Base-by-base conservation (phyloP, 192 early-diverging fungal genomes). In the Umbelopsis ramanniana region DNA sequence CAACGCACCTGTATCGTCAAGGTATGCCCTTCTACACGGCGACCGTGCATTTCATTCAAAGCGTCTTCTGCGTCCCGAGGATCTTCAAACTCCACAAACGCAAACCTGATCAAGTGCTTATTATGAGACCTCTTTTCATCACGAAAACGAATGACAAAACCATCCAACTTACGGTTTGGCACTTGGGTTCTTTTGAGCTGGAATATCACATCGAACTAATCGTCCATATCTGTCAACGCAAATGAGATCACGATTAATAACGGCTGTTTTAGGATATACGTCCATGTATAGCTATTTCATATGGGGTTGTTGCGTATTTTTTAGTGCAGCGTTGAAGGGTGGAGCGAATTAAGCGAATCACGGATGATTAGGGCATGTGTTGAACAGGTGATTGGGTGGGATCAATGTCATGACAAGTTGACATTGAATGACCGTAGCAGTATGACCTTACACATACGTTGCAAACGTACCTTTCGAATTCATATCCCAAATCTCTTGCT, bases 31-130 rank as follows among this genome's bases (percentile, higher is more conserved):
- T 93, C 94, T 35, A 98, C 76, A 40, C 88, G 83, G 69, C 89
- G 74, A 54, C 92, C 92, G 74, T 94, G 95, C 95, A 98, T 94
- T 47, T 93, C 94, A 74, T 95, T 85, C 71, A 89, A 95, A n/a
- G 97, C 96, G 77, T 97, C 96, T 22, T 89, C 93, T 24, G 94
- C 94, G 77, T 98, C 97, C 54, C 93, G 85, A 71, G 86, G 81
- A 77, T 97, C 93, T 74, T 96, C 94, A 80, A 91, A 97, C 85
- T 98, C 97, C 50, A 97, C 91, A 89, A 97, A 98, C 15, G 97
- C 96, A 86, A 93, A 97, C 52, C 93, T 95, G 71, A 52, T 68
- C 46, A 22, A 38, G 6, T 15, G 6, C 19, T 38, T 26, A 21
- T 48, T 37, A 63, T 43, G 23, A 67, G 23, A 45, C 53, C 6